These are phyloP conservation scores for Tylopilus sp. DNA, from an alignment of 768 basidiomycete species.

Conservation along the genomic window DNA sequence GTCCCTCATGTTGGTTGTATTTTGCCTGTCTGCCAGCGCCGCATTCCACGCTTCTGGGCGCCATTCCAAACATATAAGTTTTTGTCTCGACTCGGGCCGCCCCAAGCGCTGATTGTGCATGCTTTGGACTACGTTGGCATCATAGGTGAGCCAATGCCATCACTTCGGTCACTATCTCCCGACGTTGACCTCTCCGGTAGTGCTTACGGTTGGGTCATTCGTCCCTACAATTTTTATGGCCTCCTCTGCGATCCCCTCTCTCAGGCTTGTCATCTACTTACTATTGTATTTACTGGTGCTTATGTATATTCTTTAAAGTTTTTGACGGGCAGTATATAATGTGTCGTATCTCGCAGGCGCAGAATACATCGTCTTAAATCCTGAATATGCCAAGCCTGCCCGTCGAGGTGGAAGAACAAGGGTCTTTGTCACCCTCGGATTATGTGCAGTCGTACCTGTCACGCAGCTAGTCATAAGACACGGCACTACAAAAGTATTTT, in stretches of 20 bases:
- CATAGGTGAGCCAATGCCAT: constrained; percentile 38
- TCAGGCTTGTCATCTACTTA: constrained; percentile 50
- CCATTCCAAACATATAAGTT: constrained; percentile 65
- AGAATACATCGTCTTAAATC: constrained; percentile 76
- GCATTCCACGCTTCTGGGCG: constrained; percentile 70
- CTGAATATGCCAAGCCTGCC: constrained; percentile 70
- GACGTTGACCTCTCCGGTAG: constrained; percentile 18
- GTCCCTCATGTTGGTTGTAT: constrained; percentile 69
- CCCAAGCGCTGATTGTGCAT: constrained; percentile 31
- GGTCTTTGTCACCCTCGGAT: constrained; percentile 77
- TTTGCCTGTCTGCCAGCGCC: constrained; percentile 70
- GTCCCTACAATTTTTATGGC: constrained; percentile 75
- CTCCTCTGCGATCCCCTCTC: constrained; percentile 63
- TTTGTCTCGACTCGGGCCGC: neutral
- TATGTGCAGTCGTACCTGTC: constrained; percentile 66
- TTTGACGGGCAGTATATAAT: neutral
- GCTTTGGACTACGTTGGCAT: constrained; percentile 81
- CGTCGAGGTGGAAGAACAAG: constrained; percentile 74
- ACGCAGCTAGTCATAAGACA: constrained; percentile 59
- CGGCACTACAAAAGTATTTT: constrained; percentile 50
- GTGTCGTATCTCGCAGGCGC: constrained; percentile 41
- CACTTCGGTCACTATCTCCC: neutral
- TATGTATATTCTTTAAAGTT: constrained; percentile 42
- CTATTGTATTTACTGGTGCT: constrained; percentile 50
- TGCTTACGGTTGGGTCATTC: constrained; percentile 78